phyloP scores from a whole-genome alignment of 805 yeast genomes.

The Teunomyces kruisii region DNA sequence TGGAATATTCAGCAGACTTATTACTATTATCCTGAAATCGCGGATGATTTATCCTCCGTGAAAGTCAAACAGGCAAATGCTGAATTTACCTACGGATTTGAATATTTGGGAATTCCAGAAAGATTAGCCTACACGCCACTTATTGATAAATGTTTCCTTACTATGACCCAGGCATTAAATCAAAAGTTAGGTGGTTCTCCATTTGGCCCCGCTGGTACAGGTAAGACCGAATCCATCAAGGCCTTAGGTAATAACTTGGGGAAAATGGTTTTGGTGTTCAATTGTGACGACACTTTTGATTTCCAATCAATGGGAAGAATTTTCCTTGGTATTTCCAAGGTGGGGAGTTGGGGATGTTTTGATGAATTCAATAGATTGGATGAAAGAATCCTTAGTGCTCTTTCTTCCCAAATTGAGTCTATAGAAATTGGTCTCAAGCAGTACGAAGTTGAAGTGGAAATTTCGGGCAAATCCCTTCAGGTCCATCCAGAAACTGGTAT shows the following conservation, averaged over 20 bases:
- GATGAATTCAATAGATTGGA: constrained; percentile 90
- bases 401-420: constrained; percentile 73
- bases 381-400: constrained; percentile 72
- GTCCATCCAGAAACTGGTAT: constrained; percentile 60
- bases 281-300: constrained; percentile 90
- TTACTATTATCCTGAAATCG: constrained; percentile 25
- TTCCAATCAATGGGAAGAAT: constrained; percentile 76
- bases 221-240: constrained; percentile 89
- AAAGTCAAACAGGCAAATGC: constrained; percentile 53
- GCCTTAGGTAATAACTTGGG: constrained; percentile 82
- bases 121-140: constrained; percentile 77
- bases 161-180: constrained; percentile 72
- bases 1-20: constrained; percentile 60
- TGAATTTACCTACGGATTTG: constrained; percentile 67
- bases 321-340: constrained; percentile 71
- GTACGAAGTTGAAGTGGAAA: constrained; percentile 26
- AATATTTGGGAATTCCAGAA: constrained; percentile 74
- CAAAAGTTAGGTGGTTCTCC: constrained; percentile 86
- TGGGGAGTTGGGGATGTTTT: constrained; percentile 95
- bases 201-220: constrained; percentile 97
- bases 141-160: constrained; percentile 58
- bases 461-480: constrained; percentile 41
- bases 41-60: constrained; percentile 35
- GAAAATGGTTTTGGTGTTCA: constrained; percentile 77
- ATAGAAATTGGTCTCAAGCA: constrained; percentile 57